Conservation (phyloP, 306 rosid genomes). For the Cotoneaster glaucophyllus region DNA sequence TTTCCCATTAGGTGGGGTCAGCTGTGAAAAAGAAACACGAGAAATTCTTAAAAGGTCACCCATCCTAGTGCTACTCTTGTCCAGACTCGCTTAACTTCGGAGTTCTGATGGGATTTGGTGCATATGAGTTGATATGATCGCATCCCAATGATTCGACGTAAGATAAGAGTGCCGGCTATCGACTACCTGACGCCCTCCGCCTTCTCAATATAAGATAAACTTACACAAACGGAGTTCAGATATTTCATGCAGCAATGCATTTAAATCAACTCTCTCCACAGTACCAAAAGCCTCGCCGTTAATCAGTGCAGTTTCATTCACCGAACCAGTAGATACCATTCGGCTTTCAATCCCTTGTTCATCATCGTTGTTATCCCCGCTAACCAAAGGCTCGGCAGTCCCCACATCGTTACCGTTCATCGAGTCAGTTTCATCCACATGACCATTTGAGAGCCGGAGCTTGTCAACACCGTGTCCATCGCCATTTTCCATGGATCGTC, state of each 20-base stretch:
- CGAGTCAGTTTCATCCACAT: not conserved
- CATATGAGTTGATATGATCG: too few relatives aligned
- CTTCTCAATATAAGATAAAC: too few relatives aligned
- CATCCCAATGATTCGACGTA: too few relatives aligned
- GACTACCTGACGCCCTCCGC: too few relatives aligned
- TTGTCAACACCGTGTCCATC: not conserved
- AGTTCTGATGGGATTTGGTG: too few relatives aligned
- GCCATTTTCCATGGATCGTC: conserved; percentile 30
- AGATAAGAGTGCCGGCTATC: too few relatives aligned
- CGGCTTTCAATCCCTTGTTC: not conserved
- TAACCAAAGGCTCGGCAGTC: not conserved
- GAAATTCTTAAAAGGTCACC: too few relatives aligned
- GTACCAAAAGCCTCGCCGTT: not conserved
- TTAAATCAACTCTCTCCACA: conserved; percentile 7
- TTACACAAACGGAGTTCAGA: too few relatives aligned
- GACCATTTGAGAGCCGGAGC: not conserved
- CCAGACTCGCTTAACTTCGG: too few relatives aligned
- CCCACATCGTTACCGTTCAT: not conserved
- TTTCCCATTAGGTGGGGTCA: too few relatives aligned
- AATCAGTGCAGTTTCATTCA: not conserved
- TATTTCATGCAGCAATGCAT: conserved; percentile 19
- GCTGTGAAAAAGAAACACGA: too few relatives aligned
- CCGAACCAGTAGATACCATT: not conserved
- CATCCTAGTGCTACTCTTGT: too few relatives aligned
- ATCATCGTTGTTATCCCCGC: conserved; percentile 1